Percentiles rank a stretch among this genome's conserved stretches.
phyloP scores from a whole-genome alignment of 805 yeast species.

The Starmerella scarabaei region DNA sequence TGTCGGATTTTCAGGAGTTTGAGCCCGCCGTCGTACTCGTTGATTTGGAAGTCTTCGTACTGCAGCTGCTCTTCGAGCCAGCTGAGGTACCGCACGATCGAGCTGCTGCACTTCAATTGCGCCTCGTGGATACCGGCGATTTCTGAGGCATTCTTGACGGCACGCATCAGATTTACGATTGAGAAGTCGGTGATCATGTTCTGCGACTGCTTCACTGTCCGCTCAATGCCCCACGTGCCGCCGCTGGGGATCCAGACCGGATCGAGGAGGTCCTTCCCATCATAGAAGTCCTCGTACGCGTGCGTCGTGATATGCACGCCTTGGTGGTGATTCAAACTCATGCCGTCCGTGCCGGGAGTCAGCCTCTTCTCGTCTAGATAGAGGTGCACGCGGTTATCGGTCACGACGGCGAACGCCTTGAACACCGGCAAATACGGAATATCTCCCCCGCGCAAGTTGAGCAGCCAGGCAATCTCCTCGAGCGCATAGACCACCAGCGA shows the following conservation, averaged over 20 bases:
- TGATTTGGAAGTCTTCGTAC: constrained; percentile 30
- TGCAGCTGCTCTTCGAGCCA: constrained; percentile 68
- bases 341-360: constrained; percentile 9
- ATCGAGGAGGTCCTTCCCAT: not conserved
- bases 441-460: constrained; percentile 74
- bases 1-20: constrained; percentile 37
- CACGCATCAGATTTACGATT: constrained; percentile 54
- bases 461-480: constrained; percentile 85
- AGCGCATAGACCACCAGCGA: constrained; percentile 51
- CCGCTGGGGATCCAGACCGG: constrained; percentile 41
- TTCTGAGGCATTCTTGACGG: constrained; percentile 64
- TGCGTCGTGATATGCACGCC: not conserved
- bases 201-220: constrained; percentile 33
- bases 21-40: constrained; percentile 46
- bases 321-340: not conserved
- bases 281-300: constrained; percentile 9
- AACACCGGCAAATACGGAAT: constrained; percentile 80
- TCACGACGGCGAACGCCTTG: constrained; percentile 49
- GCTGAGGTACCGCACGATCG: constrained; percentile 58
- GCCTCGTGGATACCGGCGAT: constrained; percentile 57
- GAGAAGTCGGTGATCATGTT: constrained; percentile 35
- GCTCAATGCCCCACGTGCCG: constrained; percentile 56
- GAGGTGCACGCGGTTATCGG: constrained; percentile 31
- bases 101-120: constrained; percentile 75
- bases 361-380: constrained; percentile 35